Percentiles rank a stretch among this genome's conserved stretches.
phyloP scores from a whole-genome alignment of 2,329 filamentous ascomycete genomes.

The Aspergillus fischeri region DNA sequence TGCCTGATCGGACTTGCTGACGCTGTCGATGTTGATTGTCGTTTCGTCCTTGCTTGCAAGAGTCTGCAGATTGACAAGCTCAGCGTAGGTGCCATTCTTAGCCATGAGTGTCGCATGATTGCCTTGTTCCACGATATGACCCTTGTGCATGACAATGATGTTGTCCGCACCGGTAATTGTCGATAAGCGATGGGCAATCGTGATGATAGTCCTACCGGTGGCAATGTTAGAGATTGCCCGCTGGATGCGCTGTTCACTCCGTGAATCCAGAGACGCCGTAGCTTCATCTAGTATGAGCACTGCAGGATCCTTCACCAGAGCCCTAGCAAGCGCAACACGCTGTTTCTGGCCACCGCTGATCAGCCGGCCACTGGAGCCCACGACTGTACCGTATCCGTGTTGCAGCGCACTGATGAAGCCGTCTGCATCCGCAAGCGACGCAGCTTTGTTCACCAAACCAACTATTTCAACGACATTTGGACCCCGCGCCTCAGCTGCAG shows the following conservation, averaged over 20 bases:
- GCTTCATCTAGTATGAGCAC: conserved; percentile 86
- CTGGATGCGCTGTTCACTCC: conserved; percentile 82
- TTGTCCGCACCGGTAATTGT: conserved; percentile 44
- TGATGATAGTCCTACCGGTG: conserved; percentile 43
- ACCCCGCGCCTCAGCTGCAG: conserved; percentile 43
- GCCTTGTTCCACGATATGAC: conserved; percentile 43
- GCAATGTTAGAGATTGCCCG: conserved; percentile 72
- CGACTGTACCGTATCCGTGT: conserved; percentile 76
- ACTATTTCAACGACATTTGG: conserved; percentile 50
- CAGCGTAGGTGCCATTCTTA: conserved; percentile 36
- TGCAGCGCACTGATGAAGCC: conserved; percentile 68
- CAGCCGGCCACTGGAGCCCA: conserved; percentile 77
- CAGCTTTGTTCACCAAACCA: conserved; percentile 52
- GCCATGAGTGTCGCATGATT: conserved; percentile 38
- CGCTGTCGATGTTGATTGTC: conserved; percentile 44
- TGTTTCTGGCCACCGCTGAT: conserved; percentile 91
- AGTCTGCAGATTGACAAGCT: conserved; percentile 50
- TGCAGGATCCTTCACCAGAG: conserved; percentile 75
- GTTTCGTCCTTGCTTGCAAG: conserved; percentile 45
- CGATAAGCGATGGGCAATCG: conserved; percentile 44
- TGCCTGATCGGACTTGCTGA: conserved; percentile 24
- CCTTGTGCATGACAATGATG: conserved; percentile 44
- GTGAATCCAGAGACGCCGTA: conserved; percentile 81
- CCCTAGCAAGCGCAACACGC: conserved; percentile 79
- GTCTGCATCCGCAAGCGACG: conserved; percentile 56